Base-by-base conservation (phyloP, 2,329 filamentous ascomycete genomes). In the Bipolaris oryzae region DNA sequence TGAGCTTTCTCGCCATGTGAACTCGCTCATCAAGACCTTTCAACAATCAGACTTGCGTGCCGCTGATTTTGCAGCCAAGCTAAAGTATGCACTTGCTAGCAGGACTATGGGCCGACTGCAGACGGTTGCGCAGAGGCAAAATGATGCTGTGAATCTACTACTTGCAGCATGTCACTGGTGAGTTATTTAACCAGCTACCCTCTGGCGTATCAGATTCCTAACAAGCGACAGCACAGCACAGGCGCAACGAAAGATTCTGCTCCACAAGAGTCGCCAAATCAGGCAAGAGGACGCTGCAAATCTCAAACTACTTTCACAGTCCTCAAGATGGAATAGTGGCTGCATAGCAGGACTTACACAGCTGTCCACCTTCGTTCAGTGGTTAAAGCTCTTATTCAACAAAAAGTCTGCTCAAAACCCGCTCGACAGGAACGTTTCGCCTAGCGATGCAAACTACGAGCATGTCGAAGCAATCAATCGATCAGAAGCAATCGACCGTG, bases 191-290 rank as follows among this genome's bases (percentile, higher is more conserved):
- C 34, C 1, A 28, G 20, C 20, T 21, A 7, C 46, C 16, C 18
- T 16, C n/a, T 31, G 23, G 1, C 28, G 3, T 7, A 16, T 25
- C 42, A 5, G 21, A 20, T n/a, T 16, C 43, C 69, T 74, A 61
- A 74, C 62, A 34, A n/a, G 25, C 38, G 15, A 63, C 67, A 61
- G 73, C 67, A 48, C 72, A 68, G 56, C 67, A 58, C 55, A 75
- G 74, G 73, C 73, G 33, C 73, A 75, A 46, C 67, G 73, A 50
- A 75, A 75, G 57, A 75, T 75, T 11, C 52, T 75, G 10, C 61
- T 75, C 18, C 64, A 75, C 61, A 75, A 75, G 53, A 73, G 70
- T 46, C 69, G 71, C 42, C 70, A 74, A 41, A 74, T 74, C 35
- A 68, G 70, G 23, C 69, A 71, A 43, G 70, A 73, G 52, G 71